phyloP scores from a whole-genome alignment of 2,329 filamentous ascomycete genomes.

The Aspergillus carbonarius region DNA sequence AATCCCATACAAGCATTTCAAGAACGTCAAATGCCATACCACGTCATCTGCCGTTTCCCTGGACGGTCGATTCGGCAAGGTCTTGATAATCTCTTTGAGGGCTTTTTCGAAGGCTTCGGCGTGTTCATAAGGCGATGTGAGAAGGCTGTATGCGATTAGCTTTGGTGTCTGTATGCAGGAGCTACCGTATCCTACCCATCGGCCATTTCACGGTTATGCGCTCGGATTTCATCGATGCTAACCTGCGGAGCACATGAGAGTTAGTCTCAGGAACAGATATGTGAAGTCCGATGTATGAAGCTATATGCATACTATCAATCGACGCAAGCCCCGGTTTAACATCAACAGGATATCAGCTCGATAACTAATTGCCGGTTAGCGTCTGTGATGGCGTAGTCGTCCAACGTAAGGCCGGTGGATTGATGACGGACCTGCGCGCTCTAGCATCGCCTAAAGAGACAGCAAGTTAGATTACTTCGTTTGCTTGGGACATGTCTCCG shows the following conservation, averaged over 20 bases:
- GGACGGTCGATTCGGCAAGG: constrained; percentile 71
- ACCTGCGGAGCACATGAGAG: constrained; percentile 47
- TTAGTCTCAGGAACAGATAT: background rate
- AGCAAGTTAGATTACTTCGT: background rate
- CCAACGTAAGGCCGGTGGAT: background rate
- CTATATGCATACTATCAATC: constrained; percentile 52
- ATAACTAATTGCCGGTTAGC: constrained; percentile 63
- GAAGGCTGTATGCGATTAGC: constrained; percentile 51
- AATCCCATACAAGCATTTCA: background rate
- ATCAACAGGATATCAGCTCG: constrained; percentile 81
- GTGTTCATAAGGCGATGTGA: constrained; percentile 86
- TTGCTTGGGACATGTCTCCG: background rate
- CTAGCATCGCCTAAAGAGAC: constrained; percentile 52
- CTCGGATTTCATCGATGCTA: constrained; percentile 85
- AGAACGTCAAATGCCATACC: constrained; percentile 39
- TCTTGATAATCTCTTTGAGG: constrained; percentile 82
- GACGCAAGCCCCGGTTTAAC: constrained; percentile 61
- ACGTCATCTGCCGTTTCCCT: constrained; percentile 76
- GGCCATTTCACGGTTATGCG: constrained; percentile 81
- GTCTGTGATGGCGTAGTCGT: background rate
- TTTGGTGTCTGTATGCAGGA: background rate
- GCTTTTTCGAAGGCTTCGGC: constrained; percentile 85
- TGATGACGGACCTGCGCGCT: constrained; percentile 50
- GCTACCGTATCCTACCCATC: constrained; percentile 50
- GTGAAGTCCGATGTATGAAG: background rate